phyloP scores from a whole-genome alignment of 2,329 filamentous ascomycete species.

The Elsinoe batatas region DNA sequence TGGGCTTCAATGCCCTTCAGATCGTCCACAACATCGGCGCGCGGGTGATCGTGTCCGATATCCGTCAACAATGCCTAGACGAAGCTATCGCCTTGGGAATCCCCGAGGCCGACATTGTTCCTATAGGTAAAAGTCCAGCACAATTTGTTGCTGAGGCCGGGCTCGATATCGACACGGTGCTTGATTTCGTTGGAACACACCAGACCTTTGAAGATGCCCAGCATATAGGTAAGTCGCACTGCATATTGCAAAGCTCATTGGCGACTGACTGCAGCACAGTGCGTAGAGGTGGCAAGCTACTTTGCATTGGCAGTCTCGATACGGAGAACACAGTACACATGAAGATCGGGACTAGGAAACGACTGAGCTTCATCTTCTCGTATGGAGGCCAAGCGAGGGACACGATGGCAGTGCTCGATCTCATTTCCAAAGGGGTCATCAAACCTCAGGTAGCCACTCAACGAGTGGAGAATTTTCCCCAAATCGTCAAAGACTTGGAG shows the following conservation, averaged over 20 bases:
- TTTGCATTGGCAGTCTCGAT: slow-evolving; percentile 34
- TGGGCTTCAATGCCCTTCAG: slow-evolving; percentile 35
- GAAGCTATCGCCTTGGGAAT: slow-evolving; percentile 27
- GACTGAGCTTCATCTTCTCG: slow-evolving; percentile 34
- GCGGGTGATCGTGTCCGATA: slow-evolving; percentile 31
- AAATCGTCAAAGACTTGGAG: slow-evolving; percentile 27
- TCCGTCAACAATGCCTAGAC: slow-evolving; percentile 25
- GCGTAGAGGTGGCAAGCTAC: slow-evolving; percentile 28
- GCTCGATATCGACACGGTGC: slow-evolving; percentile 17
- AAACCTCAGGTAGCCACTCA: slow-evolving; percentile 28
- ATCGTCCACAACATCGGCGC: slow-evolving; percentile 41
- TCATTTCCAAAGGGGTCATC: slow-evolving; percentile 29
- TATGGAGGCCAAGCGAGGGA: slow-evolving; percentile 36
- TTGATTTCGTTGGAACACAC: slow-evolving; percentile 20
- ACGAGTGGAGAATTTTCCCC: slow-evolving; percentile 27
- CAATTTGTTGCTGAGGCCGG: slow-evolving; percentile 24
- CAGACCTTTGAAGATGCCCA: slow-evolving; percentile 32
- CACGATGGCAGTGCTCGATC: slow-evolving; percentile 29
- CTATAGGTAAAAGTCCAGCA: slow-evolving; percentile 21
- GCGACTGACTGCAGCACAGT: slow-evolving; percentile 19
- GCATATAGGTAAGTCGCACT: slow-evolving; percentile 23
- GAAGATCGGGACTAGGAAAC: slow-evolving; percentile 36
- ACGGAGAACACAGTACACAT: slow-evolving; percentile 34
- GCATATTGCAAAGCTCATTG: background rate
- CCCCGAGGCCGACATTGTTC: slow-evolving; percentile 24